Conservation (phyloP, 441 rosid species). For the Euphorbia schlechtendalii region DNA sequence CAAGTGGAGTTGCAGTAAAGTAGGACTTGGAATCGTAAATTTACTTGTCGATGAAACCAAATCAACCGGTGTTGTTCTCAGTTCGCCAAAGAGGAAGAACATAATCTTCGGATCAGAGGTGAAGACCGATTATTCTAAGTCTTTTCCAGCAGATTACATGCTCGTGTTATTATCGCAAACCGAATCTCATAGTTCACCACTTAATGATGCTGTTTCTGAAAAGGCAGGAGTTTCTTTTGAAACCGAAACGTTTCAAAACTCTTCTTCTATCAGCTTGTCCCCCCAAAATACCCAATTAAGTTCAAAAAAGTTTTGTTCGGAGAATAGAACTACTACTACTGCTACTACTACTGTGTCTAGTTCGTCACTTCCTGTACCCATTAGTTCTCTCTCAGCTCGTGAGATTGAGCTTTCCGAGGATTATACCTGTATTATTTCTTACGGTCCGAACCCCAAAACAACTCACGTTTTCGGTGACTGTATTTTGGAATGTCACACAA, state of each 20-base stretch:
- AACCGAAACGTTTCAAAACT: slow-evolving; percentile 13
- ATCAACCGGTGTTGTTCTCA: slow-evolving; percentile 19
- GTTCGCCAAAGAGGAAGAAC: slow-evolving; percentile 36
- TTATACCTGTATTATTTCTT: slow-evolving; percentile 54
- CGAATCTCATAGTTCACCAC: slow-evolving; percentile 15
- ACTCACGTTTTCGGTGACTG: slow-evolving; percentile 50
- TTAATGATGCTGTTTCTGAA: slow-evolving; percentile 6
- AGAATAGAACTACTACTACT: no score
- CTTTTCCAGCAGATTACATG: slow-evolving; percentile 40
- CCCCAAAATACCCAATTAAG: slow-evolving; percentile 18
- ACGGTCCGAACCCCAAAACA: slow-evolving; percentile 61
- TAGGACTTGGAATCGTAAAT: slow-evolving; percentile 53
- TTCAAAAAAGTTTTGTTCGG: slow-evolving; percentile 24
- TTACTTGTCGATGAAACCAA: slow-evolving; percentile 30
- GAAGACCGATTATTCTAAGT: slow-evolving; percentile 29
- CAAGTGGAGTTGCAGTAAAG: slow-evolving; percentile 39
- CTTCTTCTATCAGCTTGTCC: slow-evolving; percentile 17
- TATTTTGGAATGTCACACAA: slow-evolving; percentile 47
- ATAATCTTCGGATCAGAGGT: slow-evolving; percentile 50
- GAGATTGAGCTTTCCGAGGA: slow-evolving; percentile 57
- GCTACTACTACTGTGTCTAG: slow-evolving; percentile 19
- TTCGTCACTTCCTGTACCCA: slow-evolving; percentile 32
- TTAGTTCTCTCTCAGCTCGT: slow-evolving; percentile 35
- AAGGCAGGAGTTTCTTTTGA: slow-evolving; percentile 18
- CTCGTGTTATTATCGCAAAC: slow-evolving; percentile 21